phyloP scores from a whole-genome alignment of 768 basidiomycete genomes.

The Galerina sulciceps region DNA sequence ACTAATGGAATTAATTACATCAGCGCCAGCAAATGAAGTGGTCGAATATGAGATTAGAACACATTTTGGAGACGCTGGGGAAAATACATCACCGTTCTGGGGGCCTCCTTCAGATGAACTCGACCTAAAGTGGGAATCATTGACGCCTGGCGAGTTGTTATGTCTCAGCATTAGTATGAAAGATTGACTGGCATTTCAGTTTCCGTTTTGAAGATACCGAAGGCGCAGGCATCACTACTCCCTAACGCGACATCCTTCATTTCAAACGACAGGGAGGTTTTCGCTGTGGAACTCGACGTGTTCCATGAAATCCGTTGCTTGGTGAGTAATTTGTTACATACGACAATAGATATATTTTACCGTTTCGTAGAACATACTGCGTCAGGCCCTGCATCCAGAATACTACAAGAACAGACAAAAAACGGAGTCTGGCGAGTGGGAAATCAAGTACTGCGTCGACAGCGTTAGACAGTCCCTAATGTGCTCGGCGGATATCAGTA shows the following conservation, averaged over 20 bases:
- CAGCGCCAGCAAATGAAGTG: neutral
- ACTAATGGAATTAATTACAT: too few species aligned
- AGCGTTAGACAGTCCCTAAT: constrained; percentile 26
- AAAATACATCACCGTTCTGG: neutral
- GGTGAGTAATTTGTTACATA: constrained; percentile 16
- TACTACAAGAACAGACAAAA: constrained; percentile 15
- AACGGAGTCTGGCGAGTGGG: too few species aligned
- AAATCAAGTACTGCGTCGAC: constrained; percentile 24
- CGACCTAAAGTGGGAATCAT: neutral
- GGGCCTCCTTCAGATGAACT: neutral
- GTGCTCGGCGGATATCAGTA: constrained; percentile 26
- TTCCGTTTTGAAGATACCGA: neutral
- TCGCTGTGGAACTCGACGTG: constrained; percentile 27
- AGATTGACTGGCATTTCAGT: neutral
- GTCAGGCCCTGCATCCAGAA: constrained; percentile 22
- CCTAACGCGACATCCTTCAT: neutral
- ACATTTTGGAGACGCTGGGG: neutral
- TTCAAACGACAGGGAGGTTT: constrained; percentile 26
- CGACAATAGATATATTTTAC: neutral
- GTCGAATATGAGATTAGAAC: neutral
- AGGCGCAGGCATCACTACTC: neutral
- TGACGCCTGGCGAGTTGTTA: neutral
- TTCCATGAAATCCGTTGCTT: constrained; percentile 35
- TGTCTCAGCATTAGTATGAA: neutral
- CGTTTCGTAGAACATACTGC: constrained; percentile 19